Evolutionary conservation across 257 asterid genomes (phyloP), one percentile per base, ranked within the genome.

Genomic region (Capsicum baccatum): DNA sequence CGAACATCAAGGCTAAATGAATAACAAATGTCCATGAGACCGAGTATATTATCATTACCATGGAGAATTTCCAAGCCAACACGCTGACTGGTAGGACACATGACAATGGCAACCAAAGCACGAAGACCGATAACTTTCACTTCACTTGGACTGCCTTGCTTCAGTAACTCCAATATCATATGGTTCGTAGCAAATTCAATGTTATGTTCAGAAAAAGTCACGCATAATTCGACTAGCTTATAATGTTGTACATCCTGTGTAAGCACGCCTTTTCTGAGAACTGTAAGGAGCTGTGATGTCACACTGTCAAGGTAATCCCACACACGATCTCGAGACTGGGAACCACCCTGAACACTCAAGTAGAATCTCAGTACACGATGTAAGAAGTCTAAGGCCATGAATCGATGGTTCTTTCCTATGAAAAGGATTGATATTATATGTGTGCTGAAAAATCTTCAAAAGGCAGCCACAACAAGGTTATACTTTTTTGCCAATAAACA

Each of bases 231-330:
- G 73, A 97, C 97, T 67, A 97, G 98, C 85, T 97, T 97, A 93
- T 94, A 98, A 82, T 97, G 99, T 85, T 97, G 99, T 89, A 93
- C 95, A 88, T 97, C 99, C 88, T 97, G 99, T 50, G 97, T 92
- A 54, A 97, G 98, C 97, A 97, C 88, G 86, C 97, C 97, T 91
- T 95, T 97, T 91, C 95, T 90, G 81, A 95, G 96, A 87, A 92
- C 92, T 67, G 98, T 91, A 85, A 97, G 93, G 87, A 97, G 99
- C 87, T 97, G 99, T 83, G 98, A 92, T 86, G 98, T 95, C 83
- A 97, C 98, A 87, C 99, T 97, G 90, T 97, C 99, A 80, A 97
- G 92, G 92, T 94, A 94, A 87, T 97, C 99, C 99, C 99, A 97
- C 56, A 97, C 98, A 83, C 99, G 98, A 89, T 97, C 71, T 66